Conservation (phyloP, 345 rosid species). For the Salix caprea region DNA sequence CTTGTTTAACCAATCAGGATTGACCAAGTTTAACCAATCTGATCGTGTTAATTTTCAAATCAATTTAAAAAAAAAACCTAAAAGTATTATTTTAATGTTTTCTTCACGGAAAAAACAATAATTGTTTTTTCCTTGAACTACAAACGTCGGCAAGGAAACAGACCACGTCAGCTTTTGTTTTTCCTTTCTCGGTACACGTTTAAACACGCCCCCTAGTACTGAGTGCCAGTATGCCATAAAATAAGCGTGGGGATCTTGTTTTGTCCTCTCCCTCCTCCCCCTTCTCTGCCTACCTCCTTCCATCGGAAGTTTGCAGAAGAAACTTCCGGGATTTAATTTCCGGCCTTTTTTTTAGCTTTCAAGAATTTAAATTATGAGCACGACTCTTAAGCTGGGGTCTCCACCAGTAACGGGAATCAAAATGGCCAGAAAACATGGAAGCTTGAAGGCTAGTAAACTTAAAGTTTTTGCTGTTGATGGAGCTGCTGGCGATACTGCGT, state of each 20-base stretch:
- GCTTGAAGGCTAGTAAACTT: neutral
- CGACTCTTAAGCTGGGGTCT: conserved; percentile 19
- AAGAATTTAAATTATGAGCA: neutral
- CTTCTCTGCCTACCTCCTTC: neutral
- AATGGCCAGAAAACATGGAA: neutral
- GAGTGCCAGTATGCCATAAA: fast-evolving
- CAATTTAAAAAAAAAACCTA: too few species aligned
- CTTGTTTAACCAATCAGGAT: too few species aligned
- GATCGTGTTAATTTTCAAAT: too few species aligned
- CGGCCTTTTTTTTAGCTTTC: neutral
- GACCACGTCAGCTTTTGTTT: too few species aligned
- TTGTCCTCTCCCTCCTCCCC: neutral
- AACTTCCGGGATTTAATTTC: neutral
- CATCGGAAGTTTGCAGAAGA: neutral
- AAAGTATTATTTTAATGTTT: too few species aligned
- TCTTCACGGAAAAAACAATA: too few species aligned
- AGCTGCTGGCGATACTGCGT: conserved; percentile 28
- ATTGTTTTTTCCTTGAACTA: too few species aligned
- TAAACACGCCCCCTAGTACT: neutral
- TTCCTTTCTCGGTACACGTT: too few species aligned
- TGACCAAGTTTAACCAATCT: too few species aligned
- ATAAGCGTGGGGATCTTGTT: neutral
- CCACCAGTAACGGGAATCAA: neutral
- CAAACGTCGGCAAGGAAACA: too few species aligned
- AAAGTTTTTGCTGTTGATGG: conserved; percentile 16